Evolutionary conservation across 2,329 filamentous ascomycete genomes (phyloP).

Genomic region (Verticillium nubilum): DNA sequence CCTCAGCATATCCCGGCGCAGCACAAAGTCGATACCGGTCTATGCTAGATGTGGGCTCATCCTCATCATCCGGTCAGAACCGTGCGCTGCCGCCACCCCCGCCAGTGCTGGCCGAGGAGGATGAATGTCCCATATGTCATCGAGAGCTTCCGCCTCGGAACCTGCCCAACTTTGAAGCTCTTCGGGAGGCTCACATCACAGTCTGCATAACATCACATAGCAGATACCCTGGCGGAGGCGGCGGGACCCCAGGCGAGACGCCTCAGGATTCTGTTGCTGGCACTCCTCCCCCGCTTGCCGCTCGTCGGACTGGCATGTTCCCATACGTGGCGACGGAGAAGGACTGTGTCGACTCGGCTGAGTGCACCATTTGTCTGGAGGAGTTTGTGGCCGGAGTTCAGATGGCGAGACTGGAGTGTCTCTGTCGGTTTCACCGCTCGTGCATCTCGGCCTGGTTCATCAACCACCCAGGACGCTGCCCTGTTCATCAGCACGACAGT

Average conservation of each 20-base stretch:
- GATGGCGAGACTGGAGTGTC: constrained; percentile 63
- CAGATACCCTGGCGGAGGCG: constrained; percentile 33
- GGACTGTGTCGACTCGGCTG: constrained; percentile 61
- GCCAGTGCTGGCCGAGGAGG: constrained; percentile 60
- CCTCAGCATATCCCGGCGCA: constrained; percentile 12
- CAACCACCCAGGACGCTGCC: constrained; percentile 56
- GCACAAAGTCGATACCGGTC: constrained; percentile 18
- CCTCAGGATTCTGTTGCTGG: constrained; percentile 10
- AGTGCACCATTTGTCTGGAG: constrained; percentile 64
- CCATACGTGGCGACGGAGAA: constrained; percentile 61
- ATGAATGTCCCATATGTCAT: constrained; percentile 75
- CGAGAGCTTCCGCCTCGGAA: constrained; percentile 57
- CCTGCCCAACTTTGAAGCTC: constrained; percentile 46
- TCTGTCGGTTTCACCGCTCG: constrained; percentile 57
- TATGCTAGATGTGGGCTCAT: constrained; percentile 25
- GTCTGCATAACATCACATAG: constrained; percentile 52
- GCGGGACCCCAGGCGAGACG: constrained; percentile 10
- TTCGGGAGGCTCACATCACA: constrained; percentile 54
- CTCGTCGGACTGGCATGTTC: constrained; percentile 55
- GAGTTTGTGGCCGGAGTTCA: constrained; percentile 56
- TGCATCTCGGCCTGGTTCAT: constrained; percentile 61
- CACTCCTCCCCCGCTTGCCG: constrained; percentile 24
- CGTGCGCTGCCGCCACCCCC: constrained; percentile 36
- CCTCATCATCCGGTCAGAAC: constrained; percentile 29
- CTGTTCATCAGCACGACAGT: constrained; percentile 60